Base-by-base conservation (phyloP, 176 grass and related monocot species). In the Aegilops longissima region DNA sequence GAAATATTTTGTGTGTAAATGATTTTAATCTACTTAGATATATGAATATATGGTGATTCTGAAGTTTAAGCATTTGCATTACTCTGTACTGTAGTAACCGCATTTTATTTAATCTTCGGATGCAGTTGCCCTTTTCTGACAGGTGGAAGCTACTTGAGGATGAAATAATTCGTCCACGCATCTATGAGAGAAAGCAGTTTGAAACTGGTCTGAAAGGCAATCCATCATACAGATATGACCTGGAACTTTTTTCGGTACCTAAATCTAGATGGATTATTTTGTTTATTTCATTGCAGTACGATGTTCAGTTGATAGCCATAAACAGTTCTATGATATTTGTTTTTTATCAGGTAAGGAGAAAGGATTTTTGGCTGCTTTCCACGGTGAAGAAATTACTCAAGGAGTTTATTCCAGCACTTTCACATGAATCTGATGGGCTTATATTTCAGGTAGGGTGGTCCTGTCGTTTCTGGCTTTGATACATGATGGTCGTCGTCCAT, bases 131-230 rank as follows among this genome's bases (percentile, higher is more conserved):
- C 2, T 98, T 98, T 81, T 93, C 97, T 75, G 97, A 98, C 54
- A 94, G 97, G 72, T 98, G 97, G 97, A 96, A 91, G 79, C 88
- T 96, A 81, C 92, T 99, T 31, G 97, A 99, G 85, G 94, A 99
- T 70, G 97, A 98, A 94, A 92, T 96, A 77, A 87, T 98, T 42
- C 87, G 90, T 20, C 97, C 92, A 51, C 88, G 94, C 24, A 93
- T 91, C 73, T 62, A 90, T 64, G 97, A 98, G 73, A 98, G 88
- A 78, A 95, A 92, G 38, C 86, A 93, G 66, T 92, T 98, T 71
- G 95, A 98, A 80, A 91, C 83, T 87, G 95, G 94, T 70, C 69
- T 78, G 66, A 98, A 94, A 86, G 79, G 74, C 70, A 96, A 99
- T 54, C 92, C 92, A 21, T 56, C 89, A 77, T 99, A 99, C 79